A percentile compares a stretch with the other conserved stretches of the same genome.
Conservation (phyloP, 2,329 filamentous ascomycete species). For the Xylaria sp. region DNA sequence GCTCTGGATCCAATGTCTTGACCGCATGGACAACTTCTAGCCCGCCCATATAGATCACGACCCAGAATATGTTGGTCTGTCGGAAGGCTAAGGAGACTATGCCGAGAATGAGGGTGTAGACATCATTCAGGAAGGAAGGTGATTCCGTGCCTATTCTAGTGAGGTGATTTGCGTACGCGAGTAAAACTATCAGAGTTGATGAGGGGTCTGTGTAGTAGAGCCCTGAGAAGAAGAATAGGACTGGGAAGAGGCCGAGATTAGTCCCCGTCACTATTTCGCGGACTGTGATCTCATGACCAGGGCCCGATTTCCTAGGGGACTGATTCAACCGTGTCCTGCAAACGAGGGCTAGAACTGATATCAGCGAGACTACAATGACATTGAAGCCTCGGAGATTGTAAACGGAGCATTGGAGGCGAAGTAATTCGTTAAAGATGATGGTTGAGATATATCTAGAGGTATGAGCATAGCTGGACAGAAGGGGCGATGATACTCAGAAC, state of each 20-base stretch:
- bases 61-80: slow-evolving; percentile 98
- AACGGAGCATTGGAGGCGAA: slow-evolving; percentile 45
- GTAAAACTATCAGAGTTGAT: slow-evolving; percentile 76
- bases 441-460: slow-evolving; percentile 47
- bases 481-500: slow-evolving; percentile 35
- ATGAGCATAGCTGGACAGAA: slow-evolving; percentile 30
- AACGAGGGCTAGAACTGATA: slow-evolving; percentile 53
- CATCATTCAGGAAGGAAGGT: slow-evolving; percentile 46
- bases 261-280: slow-evolving; percentile 67
- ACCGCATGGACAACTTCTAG: slow-evolving; percentile 60
- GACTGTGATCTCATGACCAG: slow-evolving; percentile 40
- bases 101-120: slow-evolving; percentile 61
- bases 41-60: slow-evolving; percentile 76
- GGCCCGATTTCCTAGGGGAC: slow-evolving; percentile 15
- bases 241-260: slow-evolving; percentile 85
- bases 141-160: slow-evolving; percentile 46
- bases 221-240: slow-evolving; percentile 93
- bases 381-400: slow-evolving; percentile 57
- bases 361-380: slow-evolving; percentile 48
- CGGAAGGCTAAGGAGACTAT: slow-evolving; percentile 75
- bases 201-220: slow-evolving; percentile 94
- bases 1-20: slow-evolving; percentile 49
- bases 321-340: slow-evolving; percentile 55
- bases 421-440: slow-evolving; percentile 45
- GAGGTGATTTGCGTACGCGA: slow-evolving; percentile 67